Conservation (phyloP, 2,329 filamentous ascomycete species). For the Neofusicoccum sp. region DNA sequence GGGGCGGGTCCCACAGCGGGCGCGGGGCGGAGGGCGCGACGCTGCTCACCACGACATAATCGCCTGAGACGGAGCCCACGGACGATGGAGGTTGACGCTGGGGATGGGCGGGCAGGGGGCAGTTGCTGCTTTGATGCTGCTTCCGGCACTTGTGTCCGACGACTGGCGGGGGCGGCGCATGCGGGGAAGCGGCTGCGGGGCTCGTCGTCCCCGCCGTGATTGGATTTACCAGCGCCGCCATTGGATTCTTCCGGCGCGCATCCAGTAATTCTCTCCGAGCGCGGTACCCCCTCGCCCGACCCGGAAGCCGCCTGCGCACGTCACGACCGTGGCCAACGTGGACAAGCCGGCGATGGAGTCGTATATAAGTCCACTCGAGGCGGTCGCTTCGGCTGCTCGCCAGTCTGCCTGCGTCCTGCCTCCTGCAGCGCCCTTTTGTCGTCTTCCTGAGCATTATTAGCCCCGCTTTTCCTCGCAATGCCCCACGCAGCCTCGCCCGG, state of each 20-base stretch:
- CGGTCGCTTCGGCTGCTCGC: neutral
- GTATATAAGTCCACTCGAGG: neutral
- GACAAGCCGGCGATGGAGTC: neutral
- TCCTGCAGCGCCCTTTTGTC: neutral
- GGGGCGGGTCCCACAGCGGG: conserved; percentile 13
- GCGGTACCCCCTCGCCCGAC: neutral
- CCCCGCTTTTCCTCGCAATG: conserved; percentile 24
- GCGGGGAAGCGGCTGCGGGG: conserved; percentile 2
- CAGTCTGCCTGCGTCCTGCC: neutral
- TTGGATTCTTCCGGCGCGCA: neutral
- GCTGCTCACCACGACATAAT: conserved; percentile 15
- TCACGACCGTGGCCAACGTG: neutral
- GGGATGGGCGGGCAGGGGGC: neutral
- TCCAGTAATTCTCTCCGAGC: neutral
- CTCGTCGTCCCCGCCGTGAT: neutral
- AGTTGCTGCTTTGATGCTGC: conserved; percentile 4
- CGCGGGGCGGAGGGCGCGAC: neutral
- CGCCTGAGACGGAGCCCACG: neutral
- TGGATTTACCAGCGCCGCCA: neutral
- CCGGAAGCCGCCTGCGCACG: neutral
- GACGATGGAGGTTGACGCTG: neutral
- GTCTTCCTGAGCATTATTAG: neutral
- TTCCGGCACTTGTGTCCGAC: neutral
- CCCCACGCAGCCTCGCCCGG: conserved; percentile 33
- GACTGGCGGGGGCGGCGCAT: neutral